These are phyloP conservation scores for Pyrenopolyporus hunteri DNA, from an alignment of 495 filamentous ascomycete species.

Conservation along the genomic window DNA sequence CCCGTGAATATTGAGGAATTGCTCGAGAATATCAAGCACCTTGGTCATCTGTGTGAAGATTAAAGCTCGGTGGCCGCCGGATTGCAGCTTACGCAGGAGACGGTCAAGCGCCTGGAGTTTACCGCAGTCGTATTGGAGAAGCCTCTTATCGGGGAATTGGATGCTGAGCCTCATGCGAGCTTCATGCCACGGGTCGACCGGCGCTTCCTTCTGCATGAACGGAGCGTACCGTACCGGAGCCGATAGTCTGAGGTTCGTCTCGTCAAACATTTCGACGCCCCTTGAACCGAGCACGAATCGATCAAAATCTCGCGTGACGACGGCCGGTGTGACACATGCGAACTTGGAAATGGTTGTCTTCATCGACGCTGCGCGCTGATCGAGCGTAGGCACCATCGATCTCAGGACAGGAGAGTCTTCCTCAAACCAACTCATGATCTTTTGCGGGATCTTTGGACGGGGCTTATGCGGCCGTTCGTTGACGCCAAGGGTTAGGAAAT, in stretches of 20 bases:
- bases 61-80: slow-evolving; percentile 87
- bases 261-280: slow-evolving; percentile 66
- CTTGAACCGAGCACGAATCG: slow-evolving; percentile 64
- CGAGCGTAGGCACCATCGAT: slow-evolving; percentile 74
- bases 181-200: slow-evolving; percentile 86
- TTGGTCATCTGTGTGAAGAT: slow-evolving; percentile 99
- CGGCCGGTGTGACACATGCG: slow-evolving; percentile 87
- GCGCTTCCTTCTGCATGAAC: slow-evolving; percentile 58
- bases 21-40: slow-evolving; percentile 95
- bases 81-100: slow-evolving; percentile 84
- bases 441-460: slow-evolving; percentile 57
- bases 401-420: slow-evolving; percentile 70
- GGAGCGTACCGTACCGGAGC: slow-evolving; percentile 53
- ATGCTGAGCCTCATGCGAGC: slow-evolving; percentile 90
- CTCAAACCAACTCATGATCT: slow-evolving; percentile 74
- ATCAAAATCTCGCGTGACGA: slow-evolving; percentile 77
- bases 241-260: slow-evolving; percentile 52
- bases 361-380: slow-evolving; percentile 71
- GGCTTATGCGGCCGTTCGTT: slow-evolving; percentile 60
- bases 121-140: slow-evolving; percentile 97
- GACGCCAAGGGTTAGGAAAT: slow-evolving; percentile 69
- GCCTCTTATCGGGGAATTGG: slow-evolving; percentile 93
- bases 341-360: slow-evolving; percentile 83
- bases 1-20: slow-evolving; percentile 97
- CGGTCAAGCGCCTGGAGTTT: slow-evolving; percentile 92